Evolutionary conservation across 371 early-diverging fungal genomes (phyloP), one percentile per base, ranked within the genome.

Genomic region (Lichtheimia hyalospora): DNA sequence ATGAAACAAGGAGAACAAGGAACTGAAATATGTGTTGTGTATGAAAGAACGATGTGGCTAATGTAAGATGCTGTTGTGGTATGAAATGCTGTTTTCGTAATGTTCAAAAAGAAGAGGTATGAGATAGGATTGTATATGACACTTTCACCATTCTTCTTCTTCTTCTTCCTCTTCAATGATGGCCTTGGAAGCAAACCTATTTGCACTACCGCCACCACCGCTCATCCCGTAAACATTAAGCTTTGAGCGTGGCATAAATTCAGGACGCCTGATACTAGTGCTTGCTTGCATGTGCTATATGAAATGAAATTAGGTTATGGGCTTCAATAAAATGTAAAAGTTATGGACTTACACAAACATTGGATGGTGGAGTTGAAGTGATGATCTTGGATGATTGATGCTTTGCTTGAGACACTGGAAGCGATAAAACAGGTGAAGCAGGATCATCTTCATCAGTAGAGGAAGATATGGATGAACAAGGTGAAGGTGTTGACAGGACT

Each of bases 161-260:
- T 90, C 75, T 85, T 95, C 74, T 49, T 87, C 55, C 46, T 92
- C 51, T 86, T 94, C 71, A 77, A 82, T 69, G 64, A 74, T 63
- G 80, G 89, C 67, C 85, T 93, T 63, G 27, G 67, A 52, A 40
- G 66, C 39, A 84, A 89, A 64, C 16, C 81, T 23, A 54, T 51
- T n/a, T 62, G 62, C 43, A 74, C 75, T 55, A 74, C 79, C 61
- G 42, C 54, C 34, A 74, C 79, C 62, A 43, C 54, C 34, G 41
- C 68, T 70, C 68, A 74, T 66, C 43, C 73, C 69, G 44, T 78
- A 75, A 15, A 67, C 58, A 58, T 67, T 73, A 24, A 78, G 50
- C 50, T 75, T 58, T 1, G 78, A 70, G 43, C 78, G 58, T 24
- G 78, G 73, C 20, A 54, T 57, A 58, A 71, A 73, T n/a, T 73